phyloP scores from a whole-genome alignment of 2,329 filamentous ascomycete genomes.

The Ophiostoma ulmi region DNA sequence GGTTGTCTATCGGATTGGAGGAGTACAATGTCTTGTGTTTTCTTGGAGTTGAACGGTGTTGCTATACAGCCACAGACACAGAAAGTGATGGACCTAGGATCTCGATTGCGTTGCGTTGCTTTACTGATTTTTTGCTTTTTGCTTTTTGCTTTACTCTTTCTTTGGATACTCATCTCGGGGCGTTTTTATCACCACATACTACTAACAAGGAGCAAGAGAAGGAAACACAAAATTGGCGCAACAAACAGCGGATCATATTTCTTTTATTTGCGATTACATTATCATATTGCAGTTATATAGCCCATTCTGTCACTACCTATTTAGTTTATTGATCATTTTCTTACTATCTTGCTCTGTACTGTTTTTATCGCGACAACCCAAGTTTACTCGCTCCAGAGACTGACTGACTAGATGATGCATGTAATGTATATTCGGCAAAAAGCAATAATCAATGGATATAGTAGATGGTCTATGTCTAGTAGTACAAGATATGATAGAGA shows the following conservation, averaged over 20 bases:
- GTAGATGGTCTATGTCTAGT: slow-evolving; percentile 3
- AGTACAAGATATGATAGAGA: background rate
- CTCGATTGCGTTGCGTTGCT: background rate
- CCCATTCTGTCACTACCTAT: background rate
- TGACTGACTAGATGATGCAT: background rate
- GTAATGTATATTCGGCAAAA: background rate
- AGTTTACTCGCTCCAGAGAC: background rate
- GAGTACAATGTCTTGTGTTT: background rate
- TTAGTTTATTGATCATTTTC: background rate
- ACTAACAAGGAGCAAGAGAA: background rate
- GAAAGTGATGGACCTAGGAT: background rate
- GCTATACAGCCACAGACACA: background rate
- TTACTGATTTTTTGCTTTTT: background rate
- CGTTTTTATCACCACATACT: background rate
- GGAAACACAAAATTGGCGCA: slow-evolving; percentile 6
- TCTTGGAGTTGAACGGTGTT: background rate
- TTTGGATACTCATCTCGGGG: background rate
- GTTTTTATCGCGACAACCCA: background rate
- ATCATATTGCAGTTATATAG: background rate
- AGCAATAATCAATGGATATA: background rate
- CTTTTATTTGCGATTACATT: background rate
- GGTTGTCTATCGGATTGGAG: background rate
- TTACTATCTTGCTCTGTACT: background rate
- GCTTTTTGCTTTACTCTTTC: background rate
- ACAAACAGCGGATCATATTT: background rate